Evolutionary conservation across 176 grass and related monocot genomes (phyloP), one percentile per base, ranked within the genome.

Genomic region (Chrysopogon serrulatus): DNA sequence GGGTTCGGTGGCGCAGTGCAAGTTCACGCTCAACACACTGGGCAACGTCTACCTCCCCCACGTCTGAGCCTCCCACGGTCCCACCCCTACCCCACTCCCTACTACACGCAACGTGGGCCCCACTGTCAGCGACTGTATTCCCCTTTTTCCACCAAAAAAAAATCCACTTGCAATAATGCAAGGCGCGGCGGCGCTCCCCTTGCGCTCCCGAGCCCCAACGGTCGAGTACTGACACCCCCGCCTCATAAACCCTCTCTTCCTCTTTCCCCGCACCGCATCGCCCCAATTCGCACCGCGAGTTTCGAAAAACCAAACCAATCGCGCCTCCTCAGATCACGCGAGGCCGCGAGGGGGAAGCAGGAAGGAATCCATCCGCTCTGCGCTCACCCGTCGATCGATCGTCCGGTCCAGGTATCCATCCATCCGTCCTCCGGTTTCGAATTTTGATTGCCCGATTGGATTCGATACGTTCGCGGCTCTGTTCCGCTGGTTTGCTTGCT

Each of bases 201-300:
- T 49, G 48, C 87, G 83, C 77, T 80, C 70, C 82, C 8, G 57
- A 84, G 26, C 51, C 61, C 88, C 88, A 90, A 90, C 88, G 88
- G 88, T 90, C 88, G 79, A 86, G 27, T 90, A 36, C 53, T 56
- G 53, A 57, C 17, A 10, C 57, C 45, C 14, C 78, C 27, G 27
- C 53, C 83, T 78, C 88, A 65, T 86, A 90, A 90, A 78, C 88
- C n/a, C 71, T 89, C 60, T 59, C 24, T 27, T 40, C 37, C 63
- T 24, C 42, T 26, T 28, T 19, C 42, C 75, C 21, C 63, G 33
- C 41, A 41, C 68, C 77, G 1, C 63, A 19, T 6, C 30, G 26
- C 27, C 61, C 68, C 31, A 68, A 32, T 28, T 42, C 33, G 19
- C 59, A 23, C 8, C 44, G 15, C 68, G 18, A 66, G 17, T 37